These are phyloP conservation scores for Albifimbria verrucaria DNA, from an alignment of 2,329 filamentous ascomycete species.

Conservation along the genomic window DNA sequence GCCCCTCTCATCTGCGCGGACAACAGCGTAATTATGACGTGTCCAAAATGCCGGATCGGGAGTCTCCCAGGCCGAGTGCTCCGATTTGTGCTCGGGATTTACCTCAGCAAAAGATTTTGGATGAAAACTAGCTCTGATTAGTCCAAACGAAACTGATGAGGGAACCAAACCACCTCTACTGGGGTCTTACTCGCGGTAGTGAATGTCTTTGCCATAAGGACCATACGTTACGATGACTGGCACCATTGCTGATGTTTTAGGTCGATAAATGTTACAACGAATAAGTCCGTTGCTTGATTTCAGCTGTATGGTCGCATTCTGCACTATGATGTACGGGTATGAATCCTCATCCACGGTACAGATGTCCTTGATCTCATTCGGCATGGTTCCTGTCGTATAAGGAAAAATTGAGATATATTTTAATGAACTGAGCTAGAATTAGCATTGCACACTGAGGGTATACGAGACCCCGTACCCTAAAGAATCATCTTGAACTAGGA, in stretches of 20 bases:
- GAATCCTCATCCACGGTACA: slow-evolving; percentile 23
- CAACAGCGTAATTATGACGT: slow-evolving; percentile 48
- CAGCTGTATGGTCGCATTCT: slow-evolving; percentile 31
- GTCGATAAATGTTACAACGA: slow-evolving; percentile 37
- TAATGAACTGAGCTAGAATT: too few species aligned
- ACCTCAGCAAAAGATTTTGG: slow-evolving; percentile 43
- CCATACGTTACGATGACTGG: slow-evolving; percentile 70
- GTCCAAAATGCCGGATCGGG: slow-evolving; percentile 58
- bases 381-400: too few species aligned
- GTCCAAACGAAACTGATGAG: background rate
- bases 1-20: slow-evolving; percentile 50
- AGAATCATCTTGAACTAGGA: too few species aligned
- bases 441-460: too few species aligned
- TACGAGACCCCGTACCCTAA: too few species aligned
- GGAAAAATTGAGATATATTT: too few species aligned
- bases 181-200: slow-evolving; percentile 50
- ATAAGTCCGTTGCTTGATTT: slow-evolving; percentile 26
- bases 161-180: background rate
- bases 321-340: slow-evolving; percentile 38
- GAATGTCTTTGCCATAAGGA: slow-evolving; percentile 71
- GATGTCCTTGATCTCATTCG: slow-evolving; percentile 24
- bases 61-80: slow-evolving; percentile 57
- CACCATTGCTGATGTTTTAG: slow-evolving; percentile 23
- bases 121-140: slow-evolving; percentile 29
- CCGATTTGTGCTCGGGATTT: slow-evolving; percentile 49